A percentile compares a stretch with the other conserved stretches of the same genome.
phyloP scores from a whole-genome alignment of 805 yeast species.

The Tetrapisispora namnaoensis region DNA sequence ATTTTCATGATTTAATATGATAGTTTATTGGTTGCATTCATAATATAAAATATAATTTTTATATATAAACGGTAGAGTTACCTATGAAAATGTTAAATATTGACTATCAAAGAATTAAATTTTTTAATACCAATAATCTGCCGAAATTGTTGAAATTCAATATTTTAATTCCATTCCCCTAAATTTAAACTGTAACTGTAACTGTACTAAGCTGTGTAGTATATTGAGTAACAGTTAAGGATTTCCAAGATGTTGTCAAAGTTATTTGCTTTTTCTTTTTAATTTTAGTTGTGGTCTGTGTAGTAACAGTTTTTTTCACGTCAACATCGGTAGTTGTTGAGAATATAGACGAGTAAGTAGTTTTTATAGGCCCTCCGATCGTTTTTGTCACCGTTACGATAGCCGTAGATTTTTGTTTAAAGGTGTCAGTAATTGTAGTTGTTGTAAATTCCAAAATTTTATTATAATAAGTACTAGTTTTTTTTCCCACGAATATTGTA shows the following conservation, averaged over 20 bases:
- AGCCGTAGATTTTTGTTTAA: background rate
- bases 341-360: background rate
- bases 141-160: no score
- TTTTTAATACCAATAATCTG: no score
- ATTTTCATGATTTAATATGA: no score
- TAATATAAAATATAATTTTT: no score
- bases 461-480: background rate
- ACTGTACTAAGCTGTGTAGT: background rate
- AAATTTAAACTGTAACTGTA: background rate
- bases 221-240: background rate
- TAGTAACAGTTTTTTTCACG: background rate
- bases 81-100: no score
- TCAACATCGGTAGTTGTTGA: background rate
- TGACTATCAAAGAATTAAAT: no score
- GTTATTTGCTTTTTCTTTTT: background rate
- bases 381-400: background rate
- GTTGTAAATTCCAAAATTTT: slow-evolving; percentile 1
- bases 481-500: background rate
- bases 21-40: no score
- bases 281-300: background rate
- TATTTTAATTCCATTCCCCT: no score
- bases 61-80: no score
- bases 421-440: background rate
- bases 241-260: background rate
- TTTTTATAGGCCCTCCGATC: background rate